A percentile compares a stretch with the other conserved stretches of the same genome.
These are phyloP conservation scores for Fusarium duplospermum DNA, from an alignment of 2,329 filamentous ascomycete species.

Conservation along the genomic window DNA sequence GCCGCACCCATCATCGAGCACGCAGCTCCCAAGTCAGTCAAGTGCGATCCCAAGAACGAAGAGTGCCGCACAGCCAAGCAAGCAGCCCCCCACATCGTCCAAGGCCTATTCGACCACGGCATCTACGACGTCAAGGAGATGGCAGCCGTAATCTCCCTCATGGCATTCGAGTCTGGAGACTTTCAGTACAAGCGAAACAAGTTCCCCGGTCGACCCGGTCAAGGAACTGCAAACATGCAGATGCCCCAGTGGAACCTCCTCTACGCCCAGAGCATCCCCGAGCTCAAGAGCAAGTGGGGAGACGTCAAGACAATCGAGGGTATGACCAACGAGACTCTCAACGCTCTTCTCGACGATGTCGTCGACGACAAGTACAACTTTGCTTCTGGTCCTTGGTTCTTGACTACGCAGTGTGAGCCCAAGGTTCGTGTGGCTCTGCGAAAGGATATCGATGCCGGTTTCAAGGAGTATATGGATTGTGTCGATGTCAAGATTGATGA, in stretches of 20 bases:
- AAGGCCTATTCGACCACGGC: constrained; percentile 67
- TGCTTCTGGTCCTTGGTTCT: constrained; percentile 64
- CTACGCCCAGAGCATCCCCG: constrained; percentile 60
- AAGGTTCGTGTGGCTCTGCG: constrained; percentile 50
- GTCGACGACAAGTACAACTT: constrained; percentile 65
- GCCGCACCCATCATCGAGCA: constrained; percentile 56
- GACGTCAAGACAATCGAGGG: constrained; percentile 43
- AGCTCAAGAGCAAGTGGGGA: constrained; percentile 50
- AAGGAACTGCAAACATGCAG: constrained; percentile 75
- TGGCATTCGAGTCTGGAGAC: constrained; percentile 76
- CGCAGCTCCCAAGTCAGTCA: constrained; percentile 67
- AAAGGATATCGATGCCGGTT: constrained; percentile 55
- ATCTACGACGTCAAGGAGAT: constrained; percentile 68
- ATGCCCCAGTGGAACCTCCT: constrained; percentile 56
- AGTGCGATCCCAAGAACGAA: constrained; percentile 61
- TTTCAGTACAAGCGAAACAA: constrained; percentile 80
- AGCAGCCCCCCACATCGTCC: constrained; percentile 68
- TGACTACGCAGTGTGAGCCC: constrained; percentile 56
- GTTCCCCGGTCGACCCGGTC: constrained; percentile 67
- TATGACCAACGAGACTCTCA: constrained; percentile 48
- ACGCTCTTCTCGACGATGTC: constrained; percentile 58
- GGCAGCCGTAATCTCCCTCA: constrained; percentile 76
- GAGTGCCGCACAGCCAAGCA: constrained; percentile 76
- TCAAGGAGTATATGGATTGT: constrained; percentile 60
- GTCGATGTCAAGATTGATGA: constrained; percentile 52